Base-by-base conservation (phyloP, 2,329 filamentous ascomycete species). In the Colletotrichum sojae region DNA sequence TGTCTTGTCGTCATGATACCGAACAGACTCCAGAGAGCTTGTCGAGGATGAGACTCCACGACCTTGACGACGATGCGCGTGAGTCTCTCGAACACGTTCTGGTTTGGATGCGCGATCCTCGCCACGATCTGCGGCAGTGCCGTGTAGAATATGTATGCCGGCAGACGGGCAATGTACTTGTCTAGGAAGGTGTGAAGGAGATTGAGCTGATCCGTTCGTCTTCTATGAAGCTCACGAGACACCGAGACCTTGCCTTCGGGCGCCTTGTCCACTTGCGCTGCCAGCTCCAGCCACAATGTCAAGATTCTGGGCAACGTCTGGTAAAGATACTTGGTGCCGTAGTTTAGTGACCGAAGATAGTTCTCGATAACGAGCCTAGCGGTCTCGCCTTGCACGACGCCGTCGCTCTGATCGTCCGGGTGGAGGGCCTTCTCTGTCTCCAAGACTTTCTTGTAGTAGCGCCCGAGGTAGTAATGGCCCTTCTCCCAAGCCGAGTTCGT, bases 401-500 rank as follows among this genome's bases (percentile, higher is more conserved):
- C 85, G 62, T 94, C 91, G 49, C 88, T 91, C 79, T 97, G 94
- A 71, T 95, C 94, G 31, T 91, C 89, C 18, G 89, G 84, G 45
- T 92, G 90, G 60, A 97, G 88, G 2, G 88, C 84, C 79, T 94
- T 95, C 78, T 98, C 94, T 0, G 94, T 93, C 75, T 98, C 95
- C 3, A 98, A 84, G 4, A 98, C 88, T 79, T 98, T 99, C 78
- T 97, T 97, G 86, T 99, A 99, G 80, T 98, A 94, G 54, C 95
- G 94, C 5, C 96, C 96, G 10, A 99, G 88, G 78, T 98, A 97
- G 78, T 98, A 99, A 77, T 98, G 95, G 0, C 94, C 95, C 80
- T 98, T 98, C 78, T 99, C 96, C 95, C 95, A 99, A 59, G 89
- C 89, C 5, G 85, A 82, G 74, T 85, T 84, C 1, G 89, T 90